These are phyloP conservation scores for Psilocybe cyanescens DNA, from an alignment of 768 basidiomycete species.

Conservation along the genomic window DNA sequence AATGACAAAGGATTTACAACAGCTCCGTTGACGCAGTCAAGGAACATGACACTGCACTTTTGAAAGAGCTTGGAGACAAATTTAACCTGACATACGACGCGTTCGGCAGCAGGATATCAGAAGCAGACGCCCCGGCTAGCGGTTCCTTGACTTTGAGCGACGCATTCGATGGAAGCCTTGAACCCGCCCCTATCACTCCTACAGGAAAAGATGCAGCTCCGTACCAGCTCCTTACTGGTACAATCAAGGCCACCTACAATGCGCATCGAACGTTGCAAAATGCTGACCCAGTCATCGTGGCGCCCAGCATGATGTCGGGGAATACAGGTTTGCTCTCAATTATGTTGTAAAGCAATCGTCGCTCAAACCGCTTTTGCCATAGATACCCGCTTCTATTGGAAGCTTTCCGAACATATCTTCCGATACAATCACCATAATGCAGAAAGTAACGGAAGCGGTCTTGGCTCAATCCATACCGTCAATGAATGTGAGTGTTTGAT, in stretches of 20 bases:
- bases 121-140: no score
- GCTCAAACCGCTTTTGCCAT: slow-evolving; percentile 21
- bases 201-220: slow-evolving; percentile 45
- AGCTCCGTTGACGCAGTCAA: slow-evolving; percentile 49
- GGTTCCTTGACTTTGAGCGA: no score
- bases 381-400: slow-evolving; percentile 68
- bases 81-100: slow-evolving; percentile 59
- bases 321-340: slow-evolving; percentile 50
- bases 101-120: no score
- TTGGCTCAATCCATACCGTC: slow-evolving; percentile 65
- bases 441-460: slow-evolving; percentile 26
- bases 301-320: slow-evolving; percentile 60
- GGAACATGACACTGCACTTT: slow-evolving; percentile 45
- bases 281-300: slow-evolving; percentile 27
- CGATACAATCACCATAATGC: slow-evolving; percentile 58
- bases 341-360: neutral
- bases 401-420: slow-evolving; percentile 65
- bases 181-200: slow-evolving; percentile 72
- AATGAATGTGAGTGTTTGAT: slow-evolving; percentile 59
- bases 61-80: slow-evolving; percentile 48
- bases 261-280: slow-evolving; percentile 43
- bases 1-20: neutral
- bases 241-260: slow-evolving; percentile 65
- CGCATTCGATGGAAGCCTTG: slow-evolving; percentile 49
- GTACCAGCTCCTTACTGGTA: slow-evolving; percentile 61